A percentile compares a stretch with the other conserved stretches of the same genome.
Evolutionary conservation across 208 protist genomes (phyloP).

Genomic region (Porcisia hertigi): DNA sequence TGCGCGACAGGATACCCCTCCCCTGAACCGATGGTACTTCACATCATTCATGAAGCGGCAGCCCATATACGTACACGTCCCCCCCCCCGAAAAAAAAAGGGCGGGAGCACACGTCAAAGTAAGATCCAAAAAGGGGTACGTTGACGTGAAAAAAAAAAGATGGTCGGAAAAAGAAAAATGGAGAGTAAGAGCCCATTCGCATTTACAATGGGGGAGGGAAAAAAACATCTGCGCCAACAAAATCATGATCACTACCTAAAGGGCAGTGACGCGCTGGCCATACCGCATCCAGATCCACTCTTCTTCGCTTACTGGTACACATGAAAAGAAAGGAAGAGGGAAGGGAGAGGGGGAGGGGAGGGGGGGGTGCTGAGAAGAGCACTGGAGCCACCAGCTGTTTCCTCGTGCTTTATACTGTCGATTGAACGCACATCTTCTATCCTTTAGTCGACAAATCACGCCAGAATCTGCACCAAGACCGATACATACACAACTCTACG

Average conservation of each 20-base stretch:
- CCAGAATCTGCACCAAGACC: neutral
- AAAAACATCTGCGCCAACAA: neutral
- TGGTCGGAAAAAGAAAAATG: neutral
- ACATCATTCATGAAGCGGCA: neutral
- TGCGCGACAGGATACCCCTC: neutral
- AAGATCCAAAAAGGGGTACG: neutral
- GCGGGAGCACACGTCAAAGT: neutral
- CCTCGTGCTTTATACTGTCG: neutral
- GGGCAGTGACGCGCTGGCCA: neutral
- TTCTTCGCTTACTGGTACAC: neutral
- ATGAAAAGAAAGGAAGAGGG: conserved; percentile 2
- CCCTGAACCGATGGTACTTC: neutral
- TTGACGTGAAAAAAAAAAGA: neutral
- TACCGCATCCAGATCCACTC: neutral
- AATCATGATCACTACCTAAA: neutral
- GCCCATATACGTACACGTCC: neutral
- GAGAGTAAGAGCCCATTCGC: neutral
- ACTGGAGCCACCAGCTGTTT: neutral
- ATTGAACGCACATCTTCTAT: neutral
- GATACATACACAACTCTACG: neutral
- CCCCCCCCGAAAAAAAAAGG: neutral
- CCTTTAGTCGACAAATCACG: neutral
- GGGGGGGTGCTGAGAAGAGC: conserved; percentile 2
- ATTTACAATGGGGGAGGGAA: neutral
- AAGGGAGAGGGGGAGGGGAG: neutral